phyloP scores from a whole-genome alignment of 768 basidiomycete species.

The Russula virescens region DNA sequence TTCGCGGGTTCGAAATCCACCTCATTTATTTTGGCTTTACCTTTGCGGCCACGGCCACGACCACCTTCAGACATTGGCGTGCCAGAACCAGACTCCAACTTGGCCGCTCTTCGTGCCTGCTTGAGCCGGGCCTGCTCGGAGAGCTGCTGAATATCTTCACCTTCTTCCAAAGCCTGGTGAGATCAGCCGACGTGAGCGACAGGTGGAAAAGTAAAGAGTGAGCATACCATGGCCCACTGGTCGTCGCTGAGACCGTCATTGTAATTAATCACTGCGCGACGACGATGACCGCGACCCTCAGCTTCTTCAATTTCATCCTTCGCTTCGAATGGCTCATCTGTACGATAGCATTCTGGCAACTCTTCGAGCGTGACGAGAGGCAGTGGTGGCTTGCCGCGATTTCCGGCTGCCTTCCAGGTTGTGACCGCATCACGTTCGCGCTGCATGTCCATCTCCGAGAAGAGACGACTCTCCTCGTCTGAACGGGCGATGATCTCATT shows the following conservation, averaged over 20 bases:
- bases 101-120: conserved; percentile 56
- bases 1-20: conserved; percentile 34
- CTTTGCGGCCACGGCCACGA: conserved; percentile 49
- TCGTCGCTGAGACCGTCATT: conserved; percentile 93
- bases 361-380: conserved; percentile 83
- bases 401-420: conserved; percentile 65
- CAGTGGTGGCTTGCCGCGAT: conserved; percentile 71
- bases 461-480: conserved; percentile 71
- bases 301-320: conserved; percentile 56
- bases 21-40: conserved; percentile 49
- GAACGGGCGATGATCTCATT: conserved; percentile 87
- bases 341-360: conserved; percentile 87
- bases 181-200: background rate
- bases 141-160: conserved; percentile 72
- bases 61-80: conserved; percentile 60
- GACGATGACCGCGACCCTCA: conserved; percentile 81
- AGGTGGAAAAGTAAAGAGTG: background rate
- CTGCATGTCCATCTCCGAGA: conserved; percentile 76
- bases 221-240: conserved; percentile 76
- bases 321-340: conserved; percentile 69
- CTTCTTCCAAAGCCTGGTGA: conserved; percentile 66
- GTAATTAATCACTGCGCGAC: conserved; percentile 81
- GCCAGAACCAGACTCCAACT: conserved; percentile 52
- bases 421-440: conserved; percentile 64
- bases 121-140: conserved; percentile 58